Base-by-base conservation (phyloP, 768 basidiomycete genomes). In the Suillus cothurnatus region DNA sequence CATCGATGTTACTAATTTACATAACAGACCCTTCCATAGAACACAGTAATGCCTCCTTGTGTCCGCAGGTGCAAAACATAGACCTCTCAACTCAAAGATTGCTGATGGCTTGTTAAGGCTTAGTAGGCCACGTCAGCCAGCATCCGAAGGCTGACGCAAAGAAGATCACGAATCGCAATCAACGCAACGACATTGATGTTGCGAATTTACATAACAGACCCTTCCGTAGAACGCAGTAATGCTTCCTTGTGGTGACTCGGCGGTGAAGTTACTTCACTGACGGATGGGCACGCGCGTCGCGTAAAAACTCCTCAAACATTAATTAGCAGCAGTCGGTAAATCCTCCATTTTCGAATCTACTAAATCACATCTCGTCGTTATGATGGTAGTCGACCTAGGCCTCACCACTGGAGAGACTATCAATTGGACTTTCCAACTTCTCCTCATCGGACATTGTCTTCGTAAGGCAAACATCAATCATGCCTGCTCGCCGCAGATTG, bases 391-490 rank as follows among this genome's bases (percentile, higher is more conserved):
- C 8, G 28, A 52, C 28, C n/a, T n/a, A n/a, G n/a, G n/a, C n/a
- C 8, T 19, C 50, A 31, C 17, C 17, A 52, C n/a, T n/a, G 21
- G 50, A 28, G 17, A 52, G 28, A 28, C 28, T 6, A 15, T 26
- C 6, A 17, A 3, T 17, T 50, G 26, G 26, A 28, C 26, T 17
- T 12, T 26, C 23, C 1, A 26, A 28, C 52, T 31, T 28, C 26
- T 21, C 28, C 26, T 31, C 17, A 4, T 31, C 28, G 19, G 9
- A 19, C 8, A 31, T 17, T 14, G 32, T 19, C 17, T 53, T 53
- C 28, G 28, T 6, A 31, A 52, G 23, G 15, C 50, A 52, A 19
- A 64, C 64, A 39, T 64, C 34, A 6, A 64, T 32, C 47, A 64
- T 45, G 31, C 64, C 58, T 39, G 58, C 58, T 45, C 34, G 19